Evolutionary conservation across 768 basidiomycete genomes (phyloP), one percentile per base, ranked within the genome.

Genomic region (Russula earlei): DNA sequence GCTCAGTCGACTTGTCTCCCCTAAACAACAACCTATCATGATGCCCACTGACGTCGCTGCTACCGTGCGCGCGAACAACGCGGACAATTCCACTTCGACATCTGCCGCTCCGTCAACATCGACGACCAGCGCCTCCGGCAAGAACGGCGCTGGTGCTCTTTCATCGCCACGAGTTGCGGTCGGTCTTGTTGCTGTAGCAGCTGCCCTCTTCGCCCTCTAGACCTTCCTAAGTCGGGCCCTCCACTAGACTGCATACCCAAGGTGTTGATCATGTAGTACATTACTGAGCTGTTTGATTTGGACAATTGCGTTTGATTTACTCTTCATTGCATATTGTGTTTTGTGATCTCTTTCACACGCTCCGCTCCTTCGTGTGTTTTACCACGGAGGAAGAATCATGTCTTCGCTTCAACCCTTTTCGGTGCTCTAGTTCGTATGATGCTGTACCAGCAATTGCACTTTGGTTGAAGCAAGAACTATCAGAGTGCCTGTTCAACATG

Each of bases 41-140:
- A 67, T 85, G 57, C 85, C 85, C 59, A 67, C 73, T 53, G 84
- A 87, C 65, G 70, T 85, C 60, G 69, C 72, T 58, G 66, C 67
- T 25, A 75, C 75, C 55, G 69, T 79, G 22, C 60, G 65, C 33
- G 29, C 67, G 12, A 20, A 67, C 41, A 51, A 68, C 9, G 60
- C 67, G n/a, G 59, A 66, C n/a, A 59, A 65, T 49, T 42, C 69
- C 24, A 61, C 72, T 42, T 61, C 70, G 5, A 37, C 63, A 5
- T 19, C 69, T 19, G 24, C 67, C 15, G 22, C 54, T 37, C 29
- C 64, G 6, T 43, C 67, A 11, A 36, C 63, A 5, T 9, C 67
- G 14, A 33, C 62, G 47, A 4, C 71, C 11, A 19, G 64, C 20
- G 59, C 61, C 5, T 60, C 66, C 17, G 46, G 54, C 12, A 45